Evolutionary conservation across 2,329 filamentous ascomycete species (phyloP).

Genomic region (Xylaria arbuscula): DNA sequence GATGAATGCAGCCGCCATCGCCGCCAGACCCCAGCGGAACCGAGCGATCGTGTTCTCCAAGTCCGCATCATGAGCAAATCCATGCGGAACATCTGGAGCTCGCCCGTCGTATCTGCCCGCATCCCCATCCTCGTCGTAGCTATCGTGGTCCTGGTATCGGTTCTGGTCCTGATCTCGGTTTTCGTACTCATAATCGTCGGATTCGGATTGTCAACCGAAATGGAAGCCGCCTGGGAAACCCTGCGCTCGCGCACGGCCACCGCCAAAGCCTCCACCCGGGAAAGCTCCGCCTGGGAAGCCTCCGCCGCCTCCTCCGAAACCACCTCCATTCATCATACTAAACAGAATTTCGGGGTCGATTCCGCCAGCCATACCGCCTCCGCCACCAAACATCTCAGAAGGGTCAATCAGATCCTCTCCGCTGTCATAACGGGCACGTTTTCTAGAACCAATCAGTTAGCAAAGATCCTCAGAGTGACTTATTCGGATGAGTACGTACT

Average conservation of each 20-base stretch:
- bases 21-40: constrained; percentile 48
- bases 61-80: constrained; percentile 33
- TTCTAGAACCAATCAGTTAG: constrained; percentile 65
- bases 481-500: constrained; percentile 68
- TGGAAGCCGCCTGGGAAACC: constrained; percentile 66
- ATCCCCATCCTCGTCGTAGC: constrained; percentile 48
- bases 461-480: constrained; percentile 29
- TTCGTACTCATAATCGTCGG: constrained; percentile 49
- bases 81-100: constrained; percentile 30
- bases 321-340: constrained; percentile 81
- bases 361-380: constrained; percentile 64
- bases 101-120: constrained; percentile 33
- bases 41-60: constrained; percentile 44
- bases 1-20: constrained; percentile 46
- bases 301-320: constrained; percentile 64
- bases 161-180: constrained; percentile 46
- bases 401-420: constrained; percentile 92
- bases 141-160: constrained; percentile 49
- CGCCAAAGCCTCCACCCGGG: constrained; percentile 61
- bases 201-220: constrained; percentile 62
- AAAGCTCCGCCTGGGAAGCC: constrained; percentile 53
- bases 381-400: constrained; percentile 81
- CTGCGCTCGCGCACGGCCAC: constrained; percentile 56
- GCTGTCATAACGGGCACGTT: constrained; percentile 89
- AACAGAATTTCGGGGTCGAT: constrained; percentile 84